Base-by-base conservation (phyloP, 139 green algal species). In the Pleodorina starrii region DNA sequence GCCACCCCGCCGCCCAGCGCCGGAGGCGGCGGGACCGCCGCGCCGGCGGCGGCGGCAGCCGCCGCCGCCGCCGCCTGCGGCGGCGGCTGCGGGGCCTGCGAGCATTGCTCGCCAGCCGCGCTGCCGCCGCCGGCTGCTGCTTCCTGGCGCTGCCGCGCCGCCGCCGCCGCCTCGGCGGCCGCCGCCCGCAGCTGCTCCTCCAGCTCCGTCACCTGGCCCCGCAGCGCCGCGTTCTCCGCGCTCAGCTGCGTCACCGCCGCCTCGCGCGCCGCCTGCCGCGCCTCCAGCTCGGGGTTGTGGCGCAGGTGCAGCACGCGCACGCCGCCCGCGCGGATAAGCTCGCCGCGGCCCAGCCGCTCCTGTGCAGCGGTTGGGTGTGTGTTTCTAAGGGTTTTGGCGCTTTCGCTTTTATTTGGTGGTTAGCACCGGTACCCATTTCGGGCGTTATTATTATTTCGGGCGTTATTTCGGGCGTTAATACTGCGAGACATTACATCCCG, bases 251-350 rank as follows among this genome's bases (percentile, higher is more conserved):
- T 74, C n/a, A 91, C n/a, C 11, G 44, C 57, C 68, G 71, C 87
- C 51, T 93, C 85, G 3, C 72, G 66, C 14, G 35, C 63, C n/a
- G 25, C 51, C 2, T 42, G 77, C 48, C 66, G 48, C 48, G 68
- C 66, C 57, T 80, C 76, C n/a, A 91, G 87, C 82, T 97, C 93
- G 0, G 96, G 96, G 91, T 98, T 98, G 84, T 87, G 86, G 84
- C 93, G 91, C 54, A 97, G 85, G 91, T 98, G 96, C 84, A 98
- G 81, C 69, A 98, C 95, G 5, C 92, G 92, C 35, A 92, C 50
- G 23, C 93, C 96, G 72, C 80, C 90, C 21, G 78, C 84, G 6
- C 89, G 78, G 76, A 96, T 92, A 82, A 93, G 96, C 60, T 98
- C 95, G 17, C 96, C 96, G 4, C 89, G 86, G 6, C 93, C 94